Evolutionary conservation across 1,284 basidiomycete genomes (phyloP).

Genomic region (Ustilago crameri): DNA sequence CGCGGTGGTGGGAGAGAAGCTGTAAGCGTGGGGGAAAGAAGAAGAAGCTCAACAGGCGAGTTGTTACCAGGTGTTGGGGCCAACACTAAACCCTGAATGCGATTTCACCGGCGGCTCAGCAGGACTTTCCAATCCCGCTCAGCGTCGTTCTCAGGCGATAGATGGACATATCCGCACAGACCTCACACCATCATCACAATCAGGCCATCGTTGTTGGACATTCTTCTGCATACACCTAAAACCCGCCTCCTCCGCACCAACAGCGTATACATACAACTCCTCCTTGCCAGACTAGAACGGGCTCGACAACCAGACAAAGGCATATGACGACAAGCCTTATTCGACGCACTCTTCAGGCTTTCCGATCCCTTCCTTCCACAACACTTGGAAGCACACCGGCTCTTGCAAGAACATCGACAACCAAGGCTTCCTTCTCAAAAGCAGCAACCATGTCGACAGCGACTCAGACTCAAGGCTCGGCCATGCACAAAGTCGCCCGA

Average conservation of each 20-base stretch:
- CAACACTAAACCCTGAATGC: too few relatives aligned
- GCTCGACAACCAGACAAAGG: slow-evolving; percentile 2
- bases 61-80: not conserved
- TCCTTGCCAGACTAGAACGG: not conserved
- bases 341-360: slow-evolving; percentile 1
- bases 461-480: slow-evolving; percentile 13
- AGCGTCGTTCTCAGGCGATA: too few relatives aligned
- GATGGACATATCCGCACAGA: too few relatives aligned
- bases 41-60: too few relatives aligned
- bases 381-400: not conserved
- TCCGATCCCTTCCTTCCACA: not conserved
- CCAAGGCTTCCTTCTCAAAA: too few relatives aligned
- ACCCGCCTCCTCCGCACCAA: not conserved
- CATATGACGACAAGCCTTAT: slow-evolving; percentile 13
- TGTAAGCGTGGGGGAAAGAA: slow-evolving; percentile 1
- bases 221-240: too few relatives aligned
- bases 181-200: too few relatives aligned
- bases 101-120: too few relatives aligned
- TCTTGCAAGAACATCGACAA: too few relatives aligned
- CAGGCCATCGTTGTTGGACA: too few relatives aligned
- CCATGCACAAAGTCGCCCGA: slow-evolving; percentile 51
- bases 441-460: slow-evolving; percentile 14
- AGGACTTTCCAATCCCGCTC: too few relatives aligned
- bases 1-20: not conserved
- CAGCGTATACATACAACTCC: not conserved